Base-by-base conservation (phyloP, 495 filamentous ascomycete species). In the Neurospora sp. region DNA sequence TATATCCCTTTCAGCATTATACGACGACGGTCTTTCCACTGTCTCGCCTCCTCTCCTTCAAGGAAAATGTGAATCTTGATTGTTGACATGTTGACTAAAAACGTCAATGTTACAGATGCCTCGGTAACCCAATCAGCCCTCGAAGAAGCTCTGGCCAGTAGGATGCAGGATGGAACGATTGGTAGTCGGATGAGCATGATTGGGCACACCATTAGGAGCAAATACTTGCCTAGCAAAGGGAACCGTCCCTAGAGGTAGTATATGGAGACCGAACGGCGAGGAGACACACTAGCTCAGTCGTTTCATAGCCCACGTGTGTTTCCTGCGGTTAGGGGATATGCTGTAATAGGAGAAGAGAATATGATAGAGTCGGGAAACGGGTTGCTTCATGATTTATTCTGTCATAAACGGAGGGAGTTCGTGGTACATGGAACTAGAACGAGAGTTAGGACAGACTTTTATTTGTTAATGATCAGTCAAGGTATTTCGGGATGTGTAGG, bases 41-140 rank as follows among this genome's bases (percentile, higher is more conserved):
- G 38, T 40, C 31, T 72, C 73, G 18, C 37, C 70, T 74, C 66
- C 18, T 10, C 41, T 71, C 41, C 16, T 74, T 3, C n/a, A 59
- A 41, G 18, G 8, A 11, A 71, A 71, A 70, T 70, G 42, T 70
- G 75, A 70, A 70, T 70, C 41, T 71, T 7, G 4, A 70, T 41
- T 12, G 38, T 39, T 41, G 39, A 41, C 39, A 9, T 44, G 42
- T 44, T 44, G 42, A n/a, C 42, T 8, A 42, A 35, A 35, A 35
- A 2, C 14, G 14, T n/a, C 42, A 6, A 44, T 44, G 42, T 41
- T 44, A 27, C 75, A 94, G 95, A 98, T 85, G 89, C 95, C 9
- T 97, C 94, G 69, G 93, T 99, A 31, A 97, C 95, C 18, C 94
- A 97, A 78, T 95, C 92, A 18, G 95, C 94, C 0, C 85, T 99